Conservation (phyloP, 768 basidiomycete genomes). For the Mycena metata region DNA sequence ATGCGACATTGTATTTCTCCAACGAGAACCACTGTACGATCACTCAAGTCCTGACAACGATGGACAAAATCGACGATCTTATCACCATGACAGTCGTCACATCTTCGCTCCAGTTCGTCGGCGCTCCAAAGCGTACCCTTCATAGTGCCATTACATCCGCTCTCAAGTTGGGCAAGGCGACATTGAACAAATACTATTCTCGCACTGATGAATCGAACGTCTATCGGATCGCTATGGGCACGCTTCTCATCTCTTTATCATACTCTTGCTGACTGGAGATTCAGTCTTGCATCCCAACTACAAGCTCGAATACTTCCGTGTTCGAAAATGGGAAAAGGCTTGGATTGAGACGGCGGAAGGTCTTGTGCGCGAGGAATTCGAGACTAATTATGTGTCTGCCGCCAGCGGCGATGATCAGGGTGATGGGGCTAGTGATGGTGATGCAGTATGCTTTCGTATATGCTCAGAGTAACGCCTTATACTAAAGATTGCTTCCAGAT, state of each 20-base stretch:
- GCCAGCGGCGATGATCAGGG: background rate
- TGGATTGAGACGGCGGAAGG: background rate
- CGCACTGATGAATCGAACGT: background rate
- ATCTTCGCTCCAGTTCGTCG: background rate
- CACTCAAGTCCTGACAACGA: background rate
- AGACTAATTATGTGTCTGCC: background rate
- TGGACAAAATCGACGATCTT: constrained; percentile 10
- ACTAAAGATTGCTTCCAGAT: too few species aligned
- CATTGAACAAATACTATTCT: constrained; percentile 21
- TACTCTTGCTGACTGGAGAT: background rate
- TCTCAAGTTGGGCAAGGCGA: constrained; percentile 1
- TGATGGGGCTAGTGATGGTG: too few species aligned
- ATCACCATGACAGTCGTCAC: constrained; percentile 1
- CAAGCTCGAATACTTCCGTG: constrained; percentile 4
- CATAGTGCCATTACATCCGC: constrained; percentile 1
- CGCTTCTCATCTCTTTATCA: background rate
- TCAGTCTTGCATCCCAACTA: constrained; percentile 1
- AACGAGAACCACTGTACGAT: background rate
- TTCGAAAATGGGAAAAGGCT: background rate
- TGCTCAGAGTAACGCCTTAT: too few species aligned
- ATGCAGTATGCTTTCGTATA: too few species aligned
- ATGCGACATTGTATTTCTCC: background rate
- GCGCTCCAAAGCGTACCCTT: background rate
- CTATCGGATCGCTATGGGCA: constrained; percentile 17
- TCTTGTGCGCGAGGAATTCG: background rate